These are phyloP conservation scores for Boletus pseudopeckii DNA, from an alignment of 768 basidiomycete genomes.

Conservation along the genomic window DNA sequence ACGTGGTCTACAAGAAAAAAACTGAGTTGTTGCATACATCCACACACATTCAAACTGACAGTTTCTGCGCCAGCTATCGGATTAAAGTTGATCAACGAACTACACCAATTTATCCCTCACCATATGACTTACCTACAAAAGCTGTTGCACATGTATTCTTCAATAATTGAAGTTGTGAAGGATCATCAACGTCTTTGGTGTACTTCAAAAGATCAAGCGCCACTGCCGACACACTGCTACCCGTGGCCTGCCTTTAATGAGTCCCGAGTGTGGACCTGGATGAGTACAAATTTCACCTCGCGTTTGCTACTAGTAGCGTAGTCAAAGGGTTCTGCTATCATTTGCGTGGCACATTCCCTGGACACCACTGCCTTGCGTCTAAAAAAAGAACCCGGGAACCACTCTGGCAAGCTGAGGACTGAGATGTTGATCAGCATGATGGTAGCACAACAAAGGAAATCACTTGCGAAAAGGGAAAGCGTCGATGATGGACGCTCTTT, in stretches of 20 bases:
- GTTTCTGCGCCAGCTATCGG: slow-evolving; percentile 21
- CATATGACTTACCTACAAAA: slow-evolving; percentile 14
- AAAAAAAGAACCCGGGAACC: slow-evolving; percentile 27
- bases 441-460: not conserved
- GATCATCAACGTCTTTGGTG: not conserved
- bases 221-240: slow-evolving; percentile 12
- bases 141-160: slow-evolving; percentile 13
- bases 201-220: slow-evolving; percentile 7
- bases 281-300: slow-evolving; percentile 2
- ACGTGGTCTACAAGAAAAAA: slow-evolving; percentile 1
- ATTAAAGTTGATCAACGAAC: not conserved
- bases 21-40: not conserved
- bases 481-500: slow-evolving; percentile 11
- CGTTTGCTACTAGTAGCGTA: slow-evolving; percentile 1
- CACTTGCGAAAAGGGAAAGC: slow-evolving; percentile 24
- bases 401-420: slow-evolving; percentile 25
- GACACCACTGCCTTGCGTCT: slow-evolving; percentile 19
- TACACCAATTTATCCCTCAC: not conserved
- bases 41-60: not conserved
- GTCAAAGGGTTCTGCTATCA: slow-evolving; percentile 18
- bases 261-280: not conserved
- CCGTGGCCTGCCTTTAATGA: slow-evolving; percentile 8
- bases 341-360: slow-evolving; percentile 1
- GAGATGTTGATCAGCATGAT: not conserved
- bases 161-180: slow-evolving; percentile 6